Evolutionary conservation across 2,329 filamentous ascomycete species (phyloP).

Genomic region (Aspergillus hortae): DNA sequence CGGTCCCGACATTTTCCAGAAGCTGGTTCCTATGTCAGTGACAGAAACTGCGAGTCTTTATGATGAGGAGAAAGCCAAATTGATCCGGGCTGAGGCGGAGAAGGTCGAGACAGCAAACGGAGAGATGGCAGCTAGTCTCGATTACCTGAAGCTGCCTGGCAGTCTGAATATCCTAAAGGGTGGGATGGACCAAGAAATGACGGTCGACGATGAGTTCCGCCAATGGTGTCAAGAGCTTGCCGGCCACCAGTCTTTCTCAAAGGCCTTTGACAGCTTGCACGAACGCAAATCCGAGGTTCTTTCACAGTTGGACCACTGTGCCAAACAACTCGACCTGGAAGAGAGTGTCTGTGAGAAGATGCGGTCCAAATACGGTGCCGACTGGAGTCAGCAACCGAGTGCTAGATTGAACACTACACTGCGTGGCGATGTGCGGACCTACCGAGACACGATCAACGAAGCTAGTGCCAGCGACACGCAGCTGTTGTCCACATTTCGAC

Average conservation of each 20-base stretch:
- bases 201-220: slow-evolving; percentile 85
- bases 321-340: slow-evolving; percentile 91
- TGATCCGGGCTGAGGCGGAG: slow-evolving; percentile 90
- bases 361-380: slow-evolving; percentile 90
- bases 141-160: slow-evolving; percentile 86
- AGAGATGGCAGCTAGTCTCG: slow-evolving; percentile 92
- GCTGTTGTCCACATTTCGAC: slow-evolving; percentile 75
- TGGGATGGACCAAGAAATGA: slow-evolving; percentile 82
- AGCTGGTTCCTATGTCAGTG: slow-evolving; percentile 92
- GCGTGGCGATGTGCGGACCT: slow-evolving; percentile 80
- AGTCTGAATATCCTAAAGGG: slow-evolving; percentile 90
- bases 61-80: slow-evolving; percentile 96
- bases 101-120: slow-evolving; percentile 88
- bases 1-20: slow-evolving; percentile 92
- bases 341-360: slow-evolving; percentile 99
- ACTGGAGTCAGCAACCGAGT: slow-evolving; percentile 97
- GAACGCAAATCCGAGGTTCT: slow-evolving; percentile 74
- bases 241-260: slow-evolving; percentile 73
- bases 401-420: slow-evolving; percentile 83
- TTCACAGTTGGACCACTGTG: slow-evolving; percentile 69
- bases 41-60: slow-evolving; percentile 96
- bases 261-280: slow-evolving; percentile 74
- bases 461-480: slow-evolving; percentile 82
- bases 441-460: slow-evolving; percentile 84
- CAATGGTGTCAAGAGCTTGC: slow-evolving; percentile 93